Evolutionary conservation across 306 rosid genomes (phyloP).

Genomic region (Elaeagnus macrophylla): DNA sequence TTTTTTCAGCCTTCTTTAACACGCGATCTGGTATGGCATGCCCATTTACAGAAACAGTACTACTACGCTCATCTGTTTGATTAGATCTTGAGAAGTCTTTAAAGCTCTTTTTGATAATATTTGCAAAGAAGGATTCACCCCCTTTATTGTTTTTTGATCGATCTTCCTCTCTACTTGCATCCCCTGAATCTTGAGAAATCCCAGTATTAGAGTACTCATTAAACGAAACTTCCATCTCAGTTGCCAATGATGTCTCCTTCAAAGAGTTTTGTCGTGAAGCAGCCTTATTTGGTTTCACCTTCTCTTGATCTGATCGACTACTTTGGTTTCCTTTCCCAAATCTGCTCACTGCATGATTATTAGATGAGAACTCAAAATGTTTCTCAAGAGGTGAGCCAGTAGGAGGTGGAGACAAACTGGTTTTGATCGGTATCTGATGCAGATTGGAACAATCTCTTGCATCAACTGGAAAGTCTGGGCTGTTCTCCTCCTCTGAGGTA

Average conservation of each 20-base stretch:
- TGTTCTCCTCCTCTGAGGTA: conserved; percentile 69
- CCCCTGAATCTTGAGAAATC: conserved; percentile 64
- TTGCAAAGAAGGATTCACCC: conserved; percentile 64
- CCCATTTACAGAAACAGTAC: conserved; percentile 66
- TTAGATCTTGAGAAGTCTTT: conserved; percentile 47
- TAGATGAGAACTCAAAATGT: conserved; percentile 53
- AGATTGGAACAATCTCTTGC: conserved; percentile 35
- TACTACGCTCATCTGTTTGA: conserved; percentile 39
- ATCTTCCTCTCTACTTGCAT: conserved; percentile 53
- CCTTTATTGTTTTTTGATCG: conserved; percentile 53
- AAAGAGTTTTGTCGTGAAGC: conserved; percentile 64
- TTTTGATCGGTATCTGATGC: conserved; percentile 34
- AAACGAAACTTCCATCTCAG: conserved; percentile 80
- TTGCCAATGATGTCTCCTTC: conserved; percentile 64
- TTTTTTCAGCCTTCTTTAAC: conserved; percentile 84
- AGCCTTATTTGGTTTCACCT: conserved; percentile 50
- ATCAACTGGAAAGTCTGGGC: conserved; percentile 39
- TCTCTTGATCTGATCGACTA: conserved; percentile 69
- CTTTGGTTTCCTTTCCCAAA: conserved; percentile 66
- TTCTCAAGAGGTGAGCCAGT: conserved; percentile 74
- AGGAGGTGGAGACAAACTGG: conserved; percentile 46
- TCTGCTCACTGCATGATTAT: conserved; percentile 43
- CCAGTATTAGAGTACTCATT: conserved; percentile 64
- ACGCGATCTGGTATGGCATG: conserved; percentile 47
- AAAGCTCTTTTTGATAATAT: conserved; percentile 78